Conservation (phyloP, 345 rosid genomes). For the Brassica nigra region DNA sequence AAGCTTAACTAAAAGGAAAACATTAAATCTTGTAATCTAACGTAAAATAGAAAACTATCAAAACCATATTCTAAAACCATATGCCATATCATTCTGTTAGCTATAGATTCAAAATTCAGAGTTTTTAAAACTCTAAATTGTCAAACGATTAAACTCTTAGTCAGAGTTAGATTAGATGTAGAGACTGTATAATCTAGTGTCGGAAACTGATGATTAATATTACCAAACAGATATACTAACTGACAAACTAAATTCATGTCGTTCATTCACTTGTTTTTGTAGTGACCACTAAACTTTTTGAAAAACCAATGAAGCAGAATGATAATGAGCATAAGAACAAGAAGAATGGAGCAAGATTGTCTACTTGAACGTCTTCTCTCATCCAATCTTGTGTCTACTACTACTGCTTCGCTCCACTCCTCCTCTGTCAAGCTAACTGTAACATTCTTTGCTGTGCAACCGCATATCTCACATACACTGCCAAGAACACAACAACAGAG, state of each 20-base stretch:
- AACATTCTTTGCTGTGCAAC: constrained; percentile 1
- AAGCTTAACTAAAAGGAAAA: no score
- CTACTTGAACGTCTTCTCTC: constrained; percentile 30
- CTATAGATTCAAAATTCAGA: not conserved
- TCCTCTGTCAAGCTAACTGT: constrained; percentile 5
- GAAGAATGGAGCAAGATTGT: constrained; percentile 34
- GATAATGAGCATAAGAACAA: constrained; percentile 17
- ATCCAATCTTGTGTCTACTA: constrained; percentile 10
- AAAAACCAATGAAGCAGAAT: constrained; percentile 34
- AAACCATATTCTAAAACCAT: no score
- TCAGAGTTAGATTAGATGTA: constrained; percentile 6
- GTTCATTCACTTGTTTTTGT: not conserved
- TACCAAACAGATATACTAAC: constrained; percentile 5
- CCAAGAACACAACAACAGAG: constrained; percentile 19
- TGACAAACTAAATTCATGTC: not conserved
- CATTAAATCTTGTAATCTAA: no score
- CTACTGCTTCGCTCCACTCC: constrained; percentile 3
- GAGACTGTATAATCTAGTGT: not conserved
- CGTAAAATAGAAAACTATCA: no score
- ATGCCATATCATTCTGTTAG: no score
- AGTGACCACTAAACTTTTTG: constrained; percentile 8
- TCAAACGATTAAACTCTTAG: not conserved
- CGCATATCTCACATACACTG: constrained; percentile 39
- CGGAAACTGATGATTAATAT: constrained; percentile 5
- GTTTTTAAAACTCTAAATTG: not conserved